phyloP scores from a whole-genome alignment of 305 asterid genomes.

The Rubia tinctorum region DNA sequence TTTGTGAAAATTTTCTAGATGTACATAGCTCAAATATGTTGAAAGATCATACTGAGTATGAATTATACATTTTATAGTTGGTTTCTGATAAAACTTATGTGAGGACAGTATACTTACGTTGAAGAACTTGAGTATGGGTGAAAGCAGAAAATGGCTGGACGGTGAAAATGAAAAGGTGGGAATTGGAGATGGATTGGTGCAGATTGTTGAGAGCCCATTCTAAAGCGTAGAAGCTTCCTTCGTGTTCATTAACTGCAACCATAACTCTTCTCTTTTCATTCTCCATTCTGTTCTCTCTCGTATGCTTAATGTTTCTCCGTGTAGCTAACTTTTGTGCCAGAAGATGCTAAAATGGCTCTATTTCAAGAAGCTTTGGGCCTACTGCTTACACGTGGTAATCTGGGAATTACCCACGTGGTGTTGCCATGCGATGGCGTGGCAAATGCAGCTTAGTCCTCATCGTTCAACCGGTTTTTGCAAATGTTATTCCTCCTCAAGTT shows the following conservation, averaged over 20 bases:
- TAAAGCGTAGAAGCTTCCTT: constrained; percentile 47
- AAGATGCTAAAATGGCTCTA: neutral
- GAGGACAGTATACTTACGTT: constrained; percentile 24
- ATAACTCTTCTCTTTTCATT: constrained; percentile 44
- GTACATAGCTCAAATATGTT: no score
- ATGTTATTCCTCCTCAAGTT: no score
- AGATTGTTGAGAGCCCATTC: constrained; percentile 50
- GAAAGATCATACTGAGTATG: no score
- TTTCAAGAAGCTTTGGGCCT: neutral
- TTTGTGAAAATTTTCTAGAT: no score
- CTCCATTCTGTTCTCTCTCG: constrained; percentile 7
- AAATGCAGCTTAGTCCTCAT: neutral
- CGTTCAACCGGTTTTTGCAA: neutral
- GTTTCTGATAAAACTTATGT: no score
- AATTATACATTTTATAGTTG: no score
- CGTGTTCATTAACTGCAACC: constrained; percentile 69
- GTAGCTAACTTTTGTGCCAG: neutral
- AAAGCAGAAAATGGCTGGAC: constrained; percentile 39
- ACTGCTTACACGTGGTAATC: neutral
- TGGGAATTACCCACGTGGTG: neutral
- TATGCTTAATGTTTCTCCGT: neutral
- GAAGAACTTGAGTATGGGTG: constrained; percentile 34
- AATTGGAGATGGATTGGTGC: constrained; percentile 25
- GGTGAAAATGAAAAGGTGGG: constrained; percentile 41
- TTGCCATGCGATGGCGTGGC: neutral